Percentiles rank a stretch among this genome's conserved stretches.
Evolutionary conservation across 148 eudicot species (phyloP).

Genomic region (Nepenthes mirabilis): DNA sequence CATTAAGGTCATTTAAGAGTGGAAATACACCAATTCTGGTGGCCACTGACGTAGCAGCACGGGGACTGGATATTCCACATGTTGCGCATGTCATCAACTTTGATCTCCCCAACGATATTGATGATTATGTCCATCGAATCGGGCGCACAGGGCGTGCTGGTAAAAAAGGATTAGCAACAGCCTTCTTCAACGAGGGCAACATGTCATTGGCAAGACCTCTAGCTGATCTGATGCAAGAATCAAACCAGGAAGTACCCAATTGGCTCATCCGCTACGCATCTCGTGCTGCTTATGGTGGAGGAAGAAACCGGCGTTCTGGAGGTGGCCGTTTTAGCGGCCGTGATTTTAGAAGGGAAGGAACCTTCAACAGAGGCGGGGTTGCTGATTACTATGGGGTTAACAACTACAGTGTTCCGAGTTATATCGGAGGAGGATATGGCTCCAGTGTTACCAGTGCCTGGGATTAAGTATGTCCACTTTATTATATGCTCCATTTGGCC

Average conservation of each 20-base stretch:
- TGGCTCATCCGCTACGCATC: constrained; percentile 62
- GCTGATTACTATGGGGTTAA: constrained; percentile 34
- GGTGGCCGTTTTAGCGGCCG: constrained; percentile 61
- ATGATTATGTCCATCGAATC: constrained; percentile 81
- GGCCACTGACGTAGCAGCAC: constrained; percentile 90
- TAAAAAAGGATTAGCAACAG: constrained; percentile 79
- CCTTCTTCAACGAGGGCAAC: constrained; percentile 74
- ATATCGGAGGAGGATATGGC: constrained; percentile 23
- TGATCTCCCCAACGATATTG: constrained; percentile 80
- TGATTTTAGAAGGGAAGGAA: constrained; percentile 48
- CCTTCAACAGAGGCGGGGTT: constrained; percentile 7
- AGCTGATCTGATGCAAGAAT: constrained; percentile 67
- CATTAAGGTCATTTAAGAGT: constrained; percentile 61
- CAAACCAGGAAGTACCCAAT: constrained; percentile 73
- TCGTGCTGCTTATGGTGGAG: constrained; percentile 39
- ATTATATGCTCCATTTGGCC: not conserved
- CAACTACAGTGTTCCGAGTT: constrained; percentile 14
- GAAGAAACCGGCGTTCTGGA: constrained; percentile 35
- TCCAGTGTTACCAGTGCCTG: constrained; percentile 59
- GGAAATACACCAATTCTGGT: constrained; percentile 81
- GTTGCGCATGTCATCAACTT: constrained; percentile 84
- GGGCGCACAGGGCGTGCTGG: constrained; percentile 96
- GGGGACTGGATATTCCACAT: constrained; percentile 82
- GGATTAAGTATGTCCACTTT: constrained; percentile 27
- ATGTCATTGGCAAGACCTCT: constrained; percentile 47